Conservation (phyloP, 176 grass and related monocot species). For the Puya raimondii region DNA sequence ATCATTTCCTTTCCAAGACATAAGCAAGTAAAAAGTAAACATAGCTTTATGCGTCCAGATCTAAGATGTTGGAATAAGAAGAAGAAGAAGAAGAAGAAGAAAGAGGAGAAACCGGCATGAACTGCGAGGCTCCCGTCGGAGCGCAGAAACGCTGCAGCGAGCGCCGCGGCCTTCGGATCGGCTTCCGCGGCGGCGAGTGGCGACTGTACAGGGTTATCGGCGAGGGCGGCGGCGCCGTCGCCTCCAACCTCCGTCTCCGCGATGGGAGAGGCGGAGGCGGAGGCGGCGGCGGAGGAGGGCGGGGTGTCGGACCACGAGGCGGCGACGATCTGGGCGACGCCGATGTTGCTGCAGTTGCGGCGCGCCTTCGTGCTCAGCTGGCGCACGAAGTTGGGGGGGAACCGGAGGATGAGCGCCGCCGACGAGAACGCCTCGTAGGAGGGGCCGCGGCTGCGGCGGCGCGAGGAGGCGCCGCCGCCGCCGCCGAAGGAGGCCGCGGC, state of each 20-base stretch:
- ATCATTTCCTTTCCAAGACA: no score
- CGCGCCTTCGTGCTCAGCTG: constrained; percentile 98
- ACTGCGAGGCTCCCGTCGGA: constrained; percentile 94
- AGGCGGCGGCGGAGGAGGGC: constrained; percentile 17
- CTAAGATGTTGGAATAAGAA: not conserved
- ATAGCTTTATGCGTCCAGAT: not conserved
- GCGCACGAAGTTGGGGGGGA: constrained; percentile 93
- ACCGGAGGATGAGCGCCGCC: constrained; percentile 32
- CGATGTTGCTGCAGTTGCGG: constrained; percentile 99
- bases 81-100: constrained; percentile 18
- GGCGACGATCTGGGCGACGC: constrained; percentile 94
- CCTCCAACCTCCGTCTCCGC: constrained; percentile 38
- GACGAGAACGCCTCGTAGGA: constrained; percentile 11
- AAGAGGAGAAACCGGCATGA: constrained; percentile 66
- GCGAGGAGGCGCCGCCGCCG: not conserved
- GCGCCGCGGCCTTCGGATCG: constrained; percentile 5
- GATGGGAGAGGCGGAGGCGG: constrained; percentile 33
- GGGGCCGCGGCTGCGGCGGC: constrained; percentile 7
- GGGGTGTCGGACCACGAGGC: constrained; percentile 76
- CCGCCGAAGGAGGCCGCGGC: constrained; percentile 1
- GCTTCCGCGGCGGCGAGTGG: constrained; percentile 24
- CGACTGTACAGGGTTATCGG: constrained; percentile 44
- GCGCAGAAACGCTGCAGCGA: constrained; percentile 39
- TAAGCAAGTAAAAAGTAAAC: not conserved
- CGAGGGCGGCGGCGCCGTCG: constrained; percentile 31